Evolutionary conservation across 2,329 filamentous ascomycete species (phyloP).

Genomic region (Curvularia spicifera): DNA sequence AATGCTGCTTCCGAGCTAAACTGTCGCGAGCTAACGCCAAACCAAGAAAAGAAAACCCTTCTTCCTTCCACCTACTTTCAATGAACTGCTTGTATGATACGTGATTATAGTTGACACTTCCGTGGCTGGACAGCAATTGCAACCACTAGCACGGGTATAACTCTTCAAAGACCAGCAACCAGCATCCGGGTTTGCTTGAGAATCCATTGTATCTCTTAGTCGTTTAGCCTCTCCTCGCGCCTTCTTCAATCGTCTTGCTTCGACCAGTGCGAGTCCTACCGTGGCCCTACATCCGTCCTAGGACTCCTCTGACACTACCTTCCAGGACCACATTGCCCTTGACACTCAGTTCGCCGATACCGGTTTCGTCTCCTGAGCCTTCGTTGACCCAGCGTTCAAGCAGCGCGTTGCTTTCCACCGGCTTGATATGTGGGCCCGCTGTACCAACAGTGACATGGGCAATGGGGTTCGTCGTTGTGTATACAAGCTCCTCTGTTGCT

Average conservation of each 20-base stretch:
- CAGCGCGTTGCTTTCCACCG: constrained; percentile 91
- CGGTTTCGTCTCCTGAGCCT: constrained; percentile 59
- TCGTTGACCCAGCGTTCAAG: constrained; percentile 74
- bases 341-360: constrained; percentile 62
- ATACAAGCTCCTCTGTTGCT: constrained; percentile 56
- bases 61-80: not conserved
- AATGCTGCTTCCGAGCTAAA: not conserved
- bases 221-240: not conserved
- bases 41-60: not conserved
- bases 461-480: constrained; percentile 74
- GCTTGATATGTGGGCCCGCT: constrained; percentile 74
- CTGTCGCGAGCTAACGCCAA: not conserved
- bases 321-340: constrained; percentile 62
- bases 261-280: not conserved
- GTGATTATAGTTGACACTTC: not conserved
- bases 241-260: not conserved
- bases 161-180: not conserved
- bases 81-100: not conserved
- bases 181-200: not conserved
- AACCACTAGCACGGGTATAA: not conserved
- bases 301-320: constrained; percentile 59
- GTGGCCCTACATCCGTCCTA: constrained; percentile 35
- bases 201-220: not conserved
- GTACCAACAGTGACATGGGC: constrained; percentile 93
- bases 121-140: not conserved